Conservation (phyloP, 2,329 filamentous ascomycete species). For the Dactylonectria macrodidyma region DNA sequence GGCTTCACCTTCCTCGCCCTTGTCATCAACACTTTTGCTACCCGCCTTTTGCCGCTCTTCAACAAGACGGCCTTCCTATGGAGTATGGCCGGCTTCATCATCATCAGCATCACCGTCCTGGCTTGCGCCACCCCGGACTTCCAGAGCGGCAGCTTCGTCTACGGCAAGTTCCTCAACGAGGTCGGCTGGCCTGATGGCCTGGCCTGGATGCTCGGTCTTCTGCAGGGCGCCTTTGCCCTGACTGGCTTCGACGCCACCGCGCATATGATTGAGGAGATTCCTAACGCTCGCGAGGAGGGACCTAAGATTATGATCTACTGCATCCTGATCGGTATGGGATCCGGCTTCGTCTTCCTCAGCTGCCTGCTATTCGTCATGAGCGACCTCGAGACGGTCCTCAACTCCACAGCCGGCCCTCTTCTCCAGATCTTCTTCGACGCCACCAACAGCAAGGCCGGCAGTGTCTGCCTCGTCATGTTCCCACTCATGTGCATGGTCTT, state of each 20-base stretch:
- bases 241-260: constrained; percentile 58
- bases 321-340: constrained; percentile 74
- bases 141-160: constrained; percentile 76
- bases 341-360: constrained; percentile 73
- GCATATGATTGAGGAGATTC: constrained; percentile 72
- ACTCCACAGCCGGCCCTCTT: constrained; percentile 69
- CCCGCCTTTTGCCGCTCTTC: constrained; percentile 70
- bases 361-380: constrained; percentile 76
- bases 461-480: constrained; percentile 76
- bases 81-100: constrained; percentile 77
- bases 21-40: constrained; percentile 75
- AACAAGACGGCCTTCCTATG: constrained; percentile 80
- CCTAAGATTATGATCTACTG: constrained; percentile 78
- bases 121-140: constrained; percentile 77
- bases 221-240: constrained; percentile 66
- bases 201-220: constrained; percentile 68
- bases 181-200: constrained; percentile 80
- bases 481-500: constrained; percentile 77
- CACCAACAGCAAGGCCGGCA: constrained; percentile 73
- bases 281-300: constrained; percentile 69
- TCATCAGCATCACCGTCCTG: constrained; percentile 80
- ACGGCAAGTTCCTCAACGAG: constrained; percentile 76
- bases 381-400: constrained; percentile 70
- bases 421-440: constrained; percentile 76
- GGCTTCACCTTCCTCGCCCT: constrained; percentile 74